Evolutionary conservation across 1,139 yeast species (phyloP).

Genomic region (Trichomonascaceae sp.): DNA sequence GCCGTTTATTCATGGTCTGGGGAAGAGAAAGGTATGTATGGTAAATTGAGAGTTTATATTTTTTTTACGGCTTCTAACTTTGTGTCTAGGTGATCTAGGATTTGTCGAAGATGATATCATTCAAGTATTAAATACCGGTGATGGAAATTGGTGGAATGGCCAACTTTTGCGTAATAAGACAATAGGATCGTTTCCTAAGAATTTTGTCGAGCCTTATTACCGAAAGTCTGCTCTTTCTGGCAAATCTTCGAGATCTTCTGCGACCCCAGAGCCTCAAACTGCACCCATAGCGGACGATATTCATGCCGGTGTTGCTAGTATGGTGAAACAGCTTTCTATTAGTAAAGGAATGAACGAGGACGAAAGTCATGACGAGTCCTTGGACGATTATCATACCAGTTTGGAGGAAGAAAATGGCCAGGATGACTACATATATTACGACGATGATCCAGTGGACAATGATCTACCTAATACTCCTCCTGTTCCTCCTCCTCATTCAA

Average conservation of each 20-base stretch:
- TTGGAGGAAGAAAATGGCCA: constrained; percentile 10
- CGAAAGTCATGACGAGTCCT: constrained; percentile 5
- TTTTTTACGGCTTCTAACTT: not conserved
- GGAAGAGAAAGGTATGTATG: constrained; percentile 49
- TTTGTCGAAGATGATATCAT: constrained; percentile 89
- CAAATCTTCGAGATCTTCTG: not conserved
- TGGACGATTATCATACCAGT: constrained; percentile 3
- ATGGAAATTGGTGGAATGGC: constrained; percentile 94
- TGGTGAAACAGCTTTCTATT: constrained; percentile 8
- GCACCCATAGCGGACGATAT: not conserved
- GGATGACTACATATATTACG: not conserved
- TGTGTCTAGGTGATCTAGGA: constrained; percentile 62
- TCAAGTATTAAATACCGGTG: constrained; percentile 73
- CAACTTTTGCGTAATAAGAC: constrained; percentile 70
- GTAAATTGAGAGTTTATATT: not conserved
- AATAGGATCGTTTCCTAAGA: constrained; percentile 81
- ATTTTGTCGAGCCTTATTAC: constrained; percentile 60
- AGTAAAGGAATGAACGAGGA: not conserved
- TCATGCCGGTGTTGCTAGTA: constrained; percentile 5
- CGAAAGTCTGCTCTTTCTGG: constrained; percentile 14
- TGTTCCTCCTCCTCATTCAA: constrained; percentile 28
- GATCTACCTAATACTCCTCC: constrained; percentile 23
- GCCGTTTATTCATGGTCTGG: constrained; percentile 90
- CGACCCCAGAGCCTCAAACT: not conserved
- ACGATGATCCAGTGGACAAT: constrained; percentile 10